Percentiles rank a stretch among this genome's conserved stretches.
phyloP scores from a whole-genome alignment of 306 rosid genomes.

The Casuarina equisetifolia region DNA sequence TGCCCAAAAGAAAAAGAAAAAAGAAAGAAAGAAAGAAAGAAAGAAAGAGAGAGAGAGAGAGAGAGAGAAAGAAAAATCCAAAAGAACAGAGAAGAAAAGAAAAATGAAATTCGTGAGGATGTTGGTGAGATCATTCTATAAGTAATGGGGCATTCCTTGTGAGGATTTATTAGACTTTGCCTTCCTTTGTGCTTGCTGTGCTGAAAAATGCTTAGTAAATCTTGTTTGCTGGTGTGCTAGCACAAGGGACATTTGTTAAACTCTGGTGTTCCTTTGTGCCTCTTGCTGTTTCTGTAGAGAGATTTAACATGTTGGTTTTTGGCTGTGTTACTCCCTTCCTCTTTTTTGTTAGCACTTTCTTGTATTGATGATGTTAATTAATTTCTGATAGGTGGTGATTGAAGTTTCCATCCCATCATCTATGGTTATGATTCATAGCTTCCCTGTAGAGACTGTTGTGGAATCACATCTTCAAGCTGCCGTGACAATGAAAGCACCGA shows the following conservation, averaged over 20 bases:
- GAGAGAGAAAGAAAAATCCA: no score
- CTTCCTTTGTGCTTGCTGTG: background rate
- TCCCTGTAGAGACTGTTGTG: slow-evolving; percentile 89
- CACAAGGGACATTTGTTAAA: background rate
- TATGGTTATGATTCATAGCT: slow-evolving; percentile 71
- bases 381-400: slow-evolving; percentile 59
- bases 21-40: no score
- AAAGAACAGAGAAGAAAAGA: background rate
- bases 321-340: slow-evolving; percentile 12
- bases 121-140: background rate
- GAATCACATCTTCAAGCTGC: slow-evolving; percentile 87
- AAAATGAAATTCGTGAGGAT: background rate
- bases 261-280: background rate
- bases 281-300: background rate
- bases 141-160: background rate
- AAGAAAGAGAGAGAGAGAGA: no score
- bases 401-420: slow-evolving; percentile 80
- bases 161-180: background rate
- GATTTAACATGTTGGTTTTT: slow-evolving; percentile 10
- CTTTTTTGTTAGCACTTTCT: slow-evolving; percentile 1
- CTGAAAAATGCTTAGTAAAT: background rate
- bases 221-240: background rate
- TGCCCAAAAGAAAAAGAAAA: no score
- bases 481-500: slow-evolving; percentile 81
- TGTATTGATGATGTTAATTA: slow-evolving; percentile 14